Percentiles rank a stretch among this genome's conserved stretches.
These are phyloP conservation scores for Sporothrix curviconia DNA, from an alignment of 2,329 filamentous ascomycete genomes.

Conservation along the genomic window DNA sequence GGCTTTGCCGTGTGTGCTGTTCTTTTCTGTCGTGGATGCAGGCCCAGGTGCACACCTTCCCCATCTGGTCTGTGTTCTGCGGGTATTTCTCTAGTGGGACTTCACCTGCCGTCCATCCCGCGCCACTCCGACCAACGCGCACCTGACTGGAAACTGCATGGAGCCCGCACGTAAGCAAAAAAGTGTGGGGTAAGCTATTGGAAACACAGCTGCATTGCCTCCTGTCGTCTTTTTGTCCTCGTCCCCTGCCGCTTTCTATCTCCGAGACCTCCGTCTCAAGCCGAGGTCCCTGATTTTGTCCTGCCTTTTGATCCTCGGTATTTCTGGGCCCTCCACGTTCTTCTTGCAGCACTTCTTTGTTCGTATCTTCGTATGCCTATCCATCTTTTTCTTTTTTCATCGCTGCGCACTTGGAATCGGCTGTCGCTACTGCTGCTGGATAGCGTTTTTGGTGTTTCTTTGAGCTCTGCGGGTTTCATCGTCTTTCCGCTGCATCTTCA, in stretches of 20 bases:
- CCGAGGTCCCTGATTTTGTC: background rate
- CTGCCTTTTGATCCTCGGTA: background rate
- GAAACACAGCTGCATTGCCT: background rate
- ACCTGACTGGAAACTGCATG: conserved; percentile 1
- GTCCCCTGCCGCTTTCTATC: background rate
- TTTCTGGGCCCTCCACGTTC: background rate
- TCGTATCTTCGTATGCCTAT: background rate
- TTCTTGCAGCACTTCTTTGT: background rate
- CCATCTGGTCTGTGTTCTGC: conserved; percentile 3
- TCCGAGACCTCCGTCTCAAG: background rate
- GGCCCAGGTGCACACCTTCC: conserved; percentile 10
- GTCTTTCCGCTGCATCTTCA: background rate
- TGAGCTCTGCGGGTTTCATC: background rate
- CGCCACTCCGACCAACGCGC: conserved; percentile 3
- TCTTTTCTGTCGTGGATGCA: too few species aligned
- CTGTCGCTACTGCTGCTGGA: conserved; percentile 6
- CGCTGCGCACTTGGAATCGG: background rate
- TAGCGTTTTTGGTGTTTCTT: background rate
- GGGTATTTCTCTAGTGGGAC: conserved; percentile 10
- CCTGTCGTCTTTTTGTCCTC: background rate
- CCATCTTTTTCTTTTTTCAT: background rate
- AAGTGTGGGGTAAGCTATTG: conserved; percentile 16
- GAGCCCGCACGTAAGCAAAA: too few species aligned
- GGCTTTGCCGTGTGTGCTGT: too few species aligned
- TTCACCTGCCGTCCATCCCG: conserved; percentile 14